These are phyloP conservation scores for Aphanomyces cochlioides DNA, from an alignment of 352 stramenopile genomes.

Conservation along the genomic window DNA sequence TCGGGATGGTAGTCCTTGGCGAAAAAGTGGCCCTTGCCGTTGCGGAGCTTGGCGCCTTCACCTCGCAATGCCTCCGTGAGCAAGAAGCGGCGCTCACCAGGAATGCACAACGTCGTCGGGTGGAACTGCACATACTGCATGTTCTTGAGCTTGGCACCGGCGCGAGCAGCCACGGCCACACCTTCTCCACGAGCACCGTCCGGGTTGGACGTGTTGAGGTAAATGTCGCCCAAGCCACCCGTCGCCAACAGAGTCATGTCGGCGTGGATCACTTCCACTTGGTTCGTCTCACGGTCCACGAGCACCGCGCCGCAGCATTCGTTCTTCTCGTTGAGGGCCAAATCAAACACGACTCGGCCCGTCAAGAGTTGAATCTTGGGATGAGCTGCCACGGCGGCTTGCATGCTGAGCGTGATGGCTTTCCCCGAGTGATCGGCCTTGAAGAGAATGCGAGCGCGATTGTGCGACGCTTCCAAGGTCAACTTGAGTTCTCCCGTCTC, in stretches of 20 bases:
- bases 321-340: constrained; percentile 56
- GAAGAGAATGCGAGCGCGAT: constrained; percentile 91
- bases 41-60: constrained; percentile 87
- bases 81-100: constrained; percentile 86
- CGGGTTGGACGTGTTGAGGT: constrained; percentile 94
- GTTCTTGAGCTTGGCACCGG: constrained; percentile 72
- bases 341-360: constrained; percentile 68
- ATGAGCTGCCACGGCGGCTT: constrained; percentile 77
- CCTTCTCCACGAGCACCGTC: constrained; percentile 68
- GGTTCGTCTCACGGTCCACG: constrained; percentile 43
- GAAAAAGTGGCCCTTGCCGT: constrained; percentile 75
- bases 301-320: constrained; percentile 74
- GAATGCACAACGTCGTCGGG: constrained; percentile 91
- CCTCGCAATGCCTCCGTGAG: constrained; percentile 91
- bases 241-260: constrained; percentile 89
- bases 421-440: constrained; percentile 91
- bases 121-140: constrained; percentile 98
- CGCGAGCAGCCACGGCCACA: constrained; percentile 72
- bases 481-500: constrained; percentile 62
- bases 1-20: constrained; percentile 90
- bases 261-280: constrained; percentile 63
- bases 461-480: constrained; percentile 90
- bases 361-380: constrained; percentile 76
- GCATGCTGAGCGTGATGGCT: constrained; percentile 90
- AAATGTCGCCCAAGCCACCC: constrained; percentile 91